Conservation (phyloP, 192 early-diverging fungal species). For the Fimicolochytrium jonesii region DNA sequence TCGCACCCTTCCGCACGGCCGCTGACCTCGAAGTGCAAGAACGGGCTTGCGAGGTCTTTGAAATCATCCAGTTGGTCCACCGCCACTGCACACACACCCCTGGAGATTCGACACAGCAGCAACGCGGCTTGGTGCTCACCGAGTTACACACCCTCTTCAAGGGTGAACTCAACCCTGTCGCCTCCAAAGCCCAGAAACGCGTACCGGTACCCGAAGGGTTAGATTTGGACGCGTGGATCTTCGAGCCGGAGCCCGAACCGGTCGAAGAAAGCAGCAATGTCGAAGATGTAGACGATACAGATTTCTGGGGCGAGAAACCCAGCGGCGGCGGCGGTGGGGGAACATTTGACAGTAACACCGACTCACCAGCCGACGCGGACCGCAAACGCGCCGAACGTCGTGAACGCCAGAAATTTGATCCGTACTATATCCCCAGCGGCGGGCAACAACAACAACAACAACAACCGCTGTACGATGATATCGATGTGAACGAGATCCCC, state of each 20-base stretch:
- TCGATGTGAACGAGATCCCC: constrained; percentile 77
- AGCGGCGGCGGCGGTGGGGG: constrained; percentile 28
- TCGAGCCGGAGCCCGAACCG: constrained; percentile 59
- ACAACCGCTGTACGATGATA: constrained; percentile 44
- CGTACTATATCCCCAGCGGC: constrained; percentile 64
- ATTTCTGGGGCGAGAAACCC: constrained; percentile 3
- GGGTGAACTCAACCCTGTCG: constrained; percentile 88
- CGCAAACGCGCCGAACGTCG: constrained; percentile 20
- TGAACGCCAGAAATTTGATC: constrained; percentile 54
- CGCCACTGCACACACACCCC: not conserved
- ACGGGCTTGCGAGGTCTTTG: constrained; percentile 21
- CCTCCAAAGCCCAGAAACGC: constrained; percentile 81
- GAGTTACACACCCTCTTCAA: constrained; percentile 45
- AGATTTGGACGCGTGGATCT: constrained; percentile 79
- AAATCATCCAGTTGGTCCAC: not conserved
- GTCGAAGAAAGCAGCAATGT: constrained; percentile 17
- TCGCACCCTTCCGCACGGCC: constrained; percentile 8
- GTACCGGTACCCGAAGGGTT: constrained; percentile 84
- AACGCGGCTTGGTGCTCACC: not conserved
- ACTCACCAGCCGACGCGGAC: not conserved
- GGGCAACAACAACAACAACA: too few species aligned
- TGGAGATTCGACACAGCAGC: not conserved
- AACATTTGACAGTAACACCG: not conserved
- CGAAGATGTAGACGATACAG: constrained; percentile 31
- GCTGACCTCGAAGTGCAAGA: constrained; percentile 78